Evolutionary conservation across 2,329 filamentous ascomycete genomes (phyloP), one percentile per base, ranked within the genome.

Genomic region (Lecanicillium sp.): DNA sequence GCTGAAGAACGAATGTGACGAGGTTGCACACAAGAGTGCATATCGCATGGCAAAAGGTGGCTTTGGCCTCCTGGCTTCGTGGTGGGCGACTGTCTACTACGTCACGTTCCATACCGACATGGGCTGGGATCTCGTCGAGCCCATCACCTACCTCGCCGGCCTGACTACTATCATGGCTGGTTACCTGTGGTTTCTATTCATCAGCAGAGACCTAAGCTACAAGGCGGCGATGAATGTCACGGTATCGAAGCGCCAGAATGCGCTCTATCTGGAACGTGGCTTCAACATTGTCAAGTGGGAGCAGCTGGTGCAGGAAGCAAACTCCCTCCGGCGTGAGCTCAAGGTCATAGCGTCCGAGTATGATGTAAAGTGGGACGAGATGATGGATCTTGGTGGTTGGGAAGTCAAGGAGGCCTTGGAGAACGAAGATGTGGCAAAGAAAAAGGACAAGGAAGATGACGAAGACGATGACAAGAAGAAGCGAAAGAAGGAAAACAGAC

Each of bases 131-230:
- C 78, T 89, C 6, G 90, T 95, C 73, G 90, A 95, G 66, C 90
- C 89, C 0, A 81, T 95, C 2, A 95, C 89, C 27, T 95, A 95
- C 61, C 79, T 95, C 14, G 89, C 87, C 2, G 87, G 89, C n/a
- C 73, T 96, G 54, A 81, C 83, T 1, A 90, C 86, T 11, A 80
- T 95, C 59, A 94, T 95, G 71, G 84, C 84, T 7, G 90, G 89
- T 55, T 96, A 96, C 60, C 73, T 95, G 46, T 96, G 89, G 88
- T 95, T 96, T 63, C 71, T 95, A 11, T 95, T 90, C 67, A 87
- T 95, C 70, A 94, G 90, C 67, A 81, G 87, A 17, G 90, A 95
- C 66, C 83, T 95, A 10, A 87, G 81, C 54, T 95, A 95, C 71
- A 84, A 86, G 56, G 84, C 84, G 2, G 89, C 90, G 23, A 81